phyloP scores from a whole-genome alignment of 225 moss, liverwort and hornwort species.

The Asterella californica region DNA sequence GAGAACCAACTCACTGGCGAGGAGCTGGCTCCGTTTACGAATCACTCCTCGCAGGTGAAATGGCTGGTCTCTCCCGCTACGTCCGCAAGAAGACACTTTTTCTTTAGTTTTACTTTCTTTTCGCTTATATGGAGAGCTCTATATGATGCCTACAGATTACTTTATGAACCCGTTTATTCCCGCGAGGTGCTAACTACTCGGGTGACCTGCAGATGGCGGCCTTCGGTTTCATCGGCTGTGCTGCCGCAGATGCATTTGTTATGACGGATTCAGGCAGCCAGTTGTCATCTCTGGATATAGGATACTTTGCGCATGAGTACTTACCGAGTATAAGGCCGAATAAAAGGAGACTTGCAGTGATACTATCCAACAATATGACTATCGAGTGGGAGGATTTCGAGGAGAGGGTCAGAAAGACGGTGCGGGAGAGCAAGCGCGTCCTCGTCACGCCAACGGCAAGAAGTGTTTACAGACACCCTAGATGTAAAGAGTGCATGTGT shows the following conservation, averaged over 20 bases:
- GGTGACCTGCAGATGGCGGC: slow-evolving; percentile 55
- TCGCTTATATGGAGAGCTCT: background rate
- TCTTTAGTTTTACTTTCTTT: no score
- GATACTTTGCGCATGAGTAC: slow-evolving; percentile 49
- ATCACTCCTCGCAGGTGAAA: slow-evolving; percentile 64
- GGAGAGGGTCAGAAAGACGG: slow-evolving; percentile 46
- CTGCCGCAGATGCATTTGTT: slow-evolving; percentile 64
- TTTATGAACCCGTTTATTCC: background rate
- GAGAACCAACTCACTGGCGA: slow-evolving; percentile 55
- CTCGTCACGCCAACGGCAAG: slow-evolving; percentile 36
- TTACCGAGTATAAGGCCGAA: slow-evolving; percentile 59
- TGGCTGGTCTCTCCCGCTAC: background rate
- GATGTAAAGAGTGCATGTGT: slow-evolving; percentile 85
- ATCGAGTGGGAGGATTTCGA: slow-evolving; percentile 74
- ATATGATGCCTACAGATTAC: background rate
- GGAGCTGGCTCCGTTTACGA: slow-evolving; percentile 70
- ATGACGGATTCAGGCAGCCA: slow-evolving; percentile 79
- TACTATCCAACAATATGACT: slow-evolving; percentile 48
- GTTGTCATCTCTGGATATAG: slow-evolving; percentile 68
- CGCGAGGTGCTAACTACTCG: background rate
- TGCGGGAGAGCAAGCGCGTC: slow-evolving; percentile 47
- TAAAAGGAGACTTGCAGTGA: slow-evolving; percentile 42
- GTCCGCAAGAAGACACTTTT: background rate
- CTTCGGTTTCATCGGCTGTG: slow-evolving; percentile 68
- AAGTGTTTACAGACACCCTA: slow-evolving; percentile 69